Base-by-base conservation (phyloP, 225 moss, liverwort and hornwort species). In the Bryum argenteum region DNA sequence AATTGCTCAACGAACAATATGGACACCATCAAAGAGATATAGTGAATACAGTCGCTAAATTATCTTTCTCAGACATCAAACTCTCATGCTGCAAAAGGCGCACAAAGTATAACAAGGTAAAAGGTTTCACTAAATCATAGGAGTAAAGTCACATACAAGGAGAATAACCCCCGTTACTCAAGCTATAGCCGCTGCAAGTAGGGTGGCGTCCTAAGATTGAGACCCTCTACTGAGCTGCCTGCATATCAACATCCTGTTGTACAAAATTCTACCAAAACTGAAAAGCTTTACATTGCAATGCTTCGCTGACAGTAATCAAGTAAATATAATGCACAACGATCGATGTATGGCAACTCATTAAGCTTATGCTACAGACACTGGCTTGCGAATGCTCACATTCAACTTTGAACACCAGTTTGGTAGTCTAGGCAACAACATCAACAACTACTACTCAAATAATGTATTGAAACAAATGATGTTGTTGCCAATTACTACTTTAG, bases 401-500 rank as follows among this genome's bases (percentile, higher is more conserved):
- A 52, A 45, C 52, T 52, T 52, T 20, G 19, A 16, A 52, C 52
- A 52, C 52, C 52, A 52, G 52, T 19, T 16, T 52, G 52, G 52
- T 52, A 52, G 52, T 52, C 19, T 52, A 16, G 52, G 19, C 52
- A 19, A 52, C 52, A 20, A 51, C 51, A 51, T 16, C 52, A 19
- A 52, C 52, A 19, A 52, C 52, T 52, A 52, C 15, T 7, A 52
- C 9, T 19, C 15, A 52, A 52, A 18, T 52, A 52, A 52, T 52
- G 45, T 45, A 52, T 20, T 52, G 52, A 52, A 52, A 19, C 52
- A 52, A 45, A 52, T 52, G 52, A 18, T 52, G 66, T 12, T 54
- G 71, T 72, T 75, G 44, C 68, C 21, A 26, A 48, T 19, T 33
- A 19, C 28, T 66, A 26, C 24, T 19, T 19, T 14, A 15, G 16